These are phyloP conservation scores for Stenocarpella maydis DNA, from an alignment of 2,329 filamentous ascomycete genomes.

Conservation along the genomic window DNA sequence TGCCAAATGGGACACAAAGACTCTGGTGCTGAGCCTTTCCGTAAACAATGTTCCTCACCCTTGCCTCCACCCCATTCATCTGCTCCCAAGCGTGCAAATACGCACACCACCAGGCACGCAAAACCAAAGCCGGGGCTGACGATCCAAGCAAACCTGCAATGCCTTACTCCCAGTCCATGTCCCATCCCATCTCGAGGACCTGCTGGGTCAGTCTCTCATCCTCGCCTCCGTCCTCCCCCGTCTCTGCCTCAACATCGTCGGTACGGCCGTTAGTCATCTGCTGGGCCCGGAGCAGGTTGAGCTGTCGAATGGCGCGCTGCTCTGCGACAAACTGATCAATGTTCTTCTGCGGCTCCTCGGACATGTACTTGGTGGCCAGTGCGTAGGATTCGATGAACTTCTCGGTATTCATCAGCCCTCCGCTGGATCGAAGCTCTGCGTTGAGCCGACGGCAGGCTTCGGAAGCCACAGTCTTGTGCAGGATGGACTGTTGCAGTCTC, in stretches of 20 bases:
- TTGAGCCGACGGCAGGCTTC: background rate
- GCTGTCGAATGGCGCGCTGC: background rate
- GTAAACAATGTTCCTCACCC: background rate
- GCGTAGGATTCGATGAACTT: background rate
- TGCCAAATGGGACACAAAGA: background rate
- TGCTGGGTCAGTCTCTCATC: background rate
- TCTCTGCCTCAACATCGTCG: background rate
- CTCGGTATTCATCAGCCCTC: background rate
- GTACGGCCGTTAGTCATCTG: background rate
- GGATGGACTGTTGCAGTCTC: background rate
- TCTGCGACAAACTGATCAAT: background rate
- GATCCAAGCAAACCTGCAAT: background rate
- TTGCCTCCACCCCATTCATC: background rate
- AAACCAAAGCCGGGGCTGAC: too few species aligned
- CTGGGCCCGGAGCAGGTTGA: background rate
- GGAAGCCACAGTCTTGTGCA: background rate
- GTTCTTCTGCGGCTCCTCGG: background rate
- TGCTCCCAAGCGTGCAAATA: background rate
- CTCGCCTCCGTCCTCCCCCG: background rate
- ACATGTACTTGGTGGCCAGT: background rate
- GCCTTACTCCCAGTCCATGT: constrained; percentile 1
- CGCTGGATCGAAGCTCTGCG: background rate
- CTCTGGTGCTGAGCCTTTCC: background rate
- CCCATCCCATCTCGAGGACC: constrained; percentile 13
- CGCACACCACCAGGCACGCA: background rate